Base-by-base conservation (phyloP, 2,329 filamentous ascomycete genomes). In the Lecanosticta acicola region DNA sequence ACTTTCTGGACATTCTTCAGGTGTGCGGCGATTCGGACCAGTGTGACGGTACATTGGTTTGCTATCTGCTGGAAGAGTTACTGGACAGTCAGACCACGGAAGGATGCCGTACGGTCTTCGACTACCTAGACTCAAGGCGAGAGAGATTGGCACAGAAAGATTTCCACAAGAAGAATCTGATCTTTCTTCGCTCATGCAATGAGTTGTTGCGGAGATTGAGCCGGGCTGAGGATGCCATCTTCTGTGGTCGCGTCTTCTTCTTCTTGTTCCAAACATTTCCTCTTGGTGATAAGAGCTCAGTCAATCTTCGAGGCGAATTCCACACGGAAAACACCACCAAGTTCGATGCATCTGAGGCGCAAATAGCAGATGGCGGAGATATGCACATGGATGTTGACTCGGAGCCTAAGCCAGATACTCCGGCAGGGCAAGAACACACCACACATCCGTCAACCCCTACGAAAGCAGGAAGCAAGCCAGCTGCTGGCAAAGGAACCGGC, bases 221-320 rank as follows among this genome's bases (percentile, higher is more conserved):
- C n/a, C 81, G 93, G 46, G 91, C 93, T 3, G 90, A 97, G 65
- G 93, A 98, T 66, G 94, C 93, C 0, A 89, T 94, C 0, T 98
- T 99, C 64, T 98, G 93, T 62, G 93, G 93, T 13, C 80, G 93
- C 32, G 93, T 99, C 19, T 97, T 97, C 67, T 96, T 98, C 54
- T 99, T 96, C 67, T 80, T 98, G 63, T 98, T 97, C 67, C 93
- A 98, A 66, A 94, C 89, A 66, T 97, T 98, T 61, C 93, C 93
- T 1, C 75, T 98, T 0, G 91, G 91, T 24, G 94, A 98, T 68
- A 93, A 91, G 65, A 97, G 93, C 65, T 96, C 93, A 0, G 93
- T 98, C 40, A 99, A 99, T 62, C 75, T 97, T 32, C 81, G 93
- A 41, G 93, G 93, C 57, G 91, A 97, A 69, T 99, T 93, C 57